Conservation (phyloP, 345 rosid genomes). For the Brassica carinata region DNA sequence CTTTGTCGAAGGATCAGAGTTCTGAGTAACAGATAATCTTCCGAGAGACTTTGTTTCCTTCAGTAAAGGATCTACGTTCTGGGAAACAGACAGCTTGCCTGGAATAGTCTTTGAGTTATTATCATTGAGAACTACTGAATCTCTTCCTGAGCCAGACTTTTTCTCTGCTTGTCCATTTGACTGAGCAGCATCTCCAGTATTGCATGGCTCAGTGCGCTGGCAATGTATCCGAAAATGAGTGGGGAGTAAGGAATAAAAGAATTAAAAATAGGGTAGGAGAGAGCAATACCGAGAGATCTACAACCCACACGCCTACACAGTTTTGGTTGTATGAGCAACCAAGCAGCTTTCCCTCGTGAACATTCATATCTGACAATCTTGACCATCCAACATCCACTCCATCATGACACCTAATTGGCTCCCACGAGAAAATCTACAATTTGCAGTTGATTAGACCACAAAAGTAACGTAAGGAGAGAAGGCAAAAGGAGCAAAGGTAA, state of each 20-base stretch:
- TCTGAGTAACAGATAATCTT: slow-evolving; percentile 81
- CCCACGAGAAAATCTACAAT: slow-evolving; percentile 91
- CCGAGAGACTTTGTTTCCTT: slow-evolving; percentile 86
- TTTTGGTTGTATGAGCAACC: slow-evolving; percentile 98
- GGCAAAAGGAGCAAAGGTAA: not conserved
- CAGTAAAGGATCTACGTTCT: slow-evolving; percentile 48
- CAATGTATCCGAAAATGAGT: slow-evolving; percentile 23
- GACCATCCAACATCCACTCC: slow-evolving; percentile 99
- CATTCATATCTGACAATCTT: slow-evolving; percentile 87
- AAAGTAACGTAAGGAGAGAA: slow-evolving; percentile 4
- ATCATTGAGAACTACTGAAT: slow-evolving; percentile 59
- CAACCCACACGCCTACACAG: slow-evolving; percentile 99
- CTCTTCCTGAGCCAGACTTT: slow-evolving; percentile 58
- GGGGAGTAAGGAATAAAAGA: not conserved
- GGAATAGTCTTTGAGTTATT: slow-evolving; percentile 54
- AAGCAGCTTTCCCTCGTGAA: slow-evolving; percentile 97
- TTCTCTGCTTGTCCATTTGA: slow-evolving; percentile 65
- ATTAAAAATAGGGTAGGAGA: not conserved
- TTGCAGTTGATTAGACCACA: slow-evolving; percentile 26
- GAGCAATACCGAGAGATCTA: slow-evolving; percentile 81
- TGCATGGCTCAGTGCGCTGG: slow-evolving; percentile 81
- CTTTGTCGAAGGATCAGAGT: slow-evolving; percentile 71
- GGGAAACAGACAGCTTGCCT: slow-evolving; percentile 61
- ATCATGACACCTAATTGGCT: slow-evolving; percentile 88
- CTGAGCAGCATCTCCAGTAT: slow-evolving; percentile 49